Evolutionary conservation across 1,284 basidiomycete genomes (phyloP).

Genomic region (Violaceomyces palustris): DNA sequence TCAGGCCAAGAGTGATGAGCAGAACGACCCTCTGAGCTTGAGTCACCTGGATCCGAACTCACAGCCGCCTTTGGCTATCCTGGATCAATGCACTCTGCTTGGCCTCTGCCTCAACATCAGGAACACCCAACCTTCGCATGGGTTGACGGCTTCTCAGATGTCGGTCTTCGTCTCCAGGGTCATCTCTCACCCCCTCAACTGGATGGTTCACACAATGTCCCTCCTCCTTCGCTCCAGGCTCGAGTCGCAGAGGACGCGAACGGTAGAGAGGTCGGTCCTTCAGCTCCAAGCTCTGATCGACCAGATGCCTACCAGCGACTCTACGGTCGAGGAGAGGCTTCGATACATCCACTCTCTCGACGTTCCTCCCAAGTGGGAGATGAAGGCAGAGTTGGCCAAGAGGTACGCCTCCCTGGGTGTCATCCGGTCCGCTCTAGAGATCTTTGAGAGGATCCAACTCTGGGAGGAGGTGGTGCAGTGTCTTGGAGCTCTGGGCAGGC

Average conservation of each 20-base stretch:
- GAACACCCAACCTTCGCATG: conserved; percentile 51
- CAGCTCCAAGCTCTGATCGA: conserved; percentile 52
- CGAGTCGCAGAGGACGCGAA: conserved; percentile 45
- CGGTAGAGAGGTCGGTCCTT: conserved; percentile 46
- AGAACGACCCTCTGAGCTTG: conserved; percentile 53
- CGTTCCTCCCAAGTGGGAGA: conserved; percentile 49
- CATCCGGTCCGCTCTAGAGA: conserved; percentile 47
- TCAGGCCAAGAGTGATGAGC: conserved; percentile 2
- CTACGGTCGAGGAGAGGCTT: conserved; percentile 49
- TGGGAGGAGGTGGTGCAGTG: conserved; percentile 52
- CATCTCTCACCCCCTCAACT: conserved; percentile 45
- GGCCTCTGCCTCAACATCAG: conserved; percentile 49
- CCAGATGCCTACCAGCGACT: conserved; percentile 51
- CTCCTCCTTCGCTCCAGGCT: conserved; percentile 48
- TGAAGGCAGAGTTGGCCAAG: conserved; percentile 48
- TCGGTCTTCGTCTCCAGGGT: conserved; percentile 46
- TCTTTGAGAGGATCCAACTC: conserved; percentile 47
- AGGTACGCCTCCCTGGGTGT: conserved; percentile 46
- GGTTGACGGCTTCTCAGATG: conserved; percentile 48
- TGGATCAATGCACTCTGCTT: conserved; percentile 48
- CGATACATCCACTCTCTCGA: conserved; percentile 46
- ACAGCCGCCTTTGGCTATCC: conserved; percentile 61
- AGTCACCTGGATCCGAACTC: conserved; percentile 75
- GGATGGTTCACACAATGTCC: conserved; percentile 52
- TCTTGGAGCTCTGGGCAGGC: conserved; percentile 39